Base-by-base conservation (phyloP, 257 asterid species). In the Anisodus tanguticus region DNA sequence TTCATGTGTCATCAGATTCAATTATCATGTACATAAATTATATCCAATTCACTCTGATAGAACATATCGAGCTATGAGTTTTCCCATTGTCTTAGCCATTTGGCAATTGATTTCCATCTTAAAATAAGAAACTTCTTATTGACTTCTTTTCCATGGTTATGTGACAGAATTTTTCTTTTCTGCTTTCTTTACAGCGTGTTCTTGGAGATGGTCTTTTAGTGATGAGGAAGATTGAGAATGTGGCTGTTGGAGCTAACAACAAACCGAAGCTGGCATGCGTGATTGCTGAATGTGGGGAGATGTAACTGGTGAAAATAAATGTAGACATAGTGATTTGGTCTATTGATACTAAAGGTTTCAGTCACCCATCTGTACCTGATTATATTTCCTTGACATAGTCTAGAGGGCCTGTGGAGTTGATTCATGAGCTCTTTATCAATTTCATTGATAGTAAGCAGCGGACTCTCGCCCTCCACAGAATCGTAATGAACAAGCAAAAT, bases 221-320 rank as follows among this genome's bases (percentile, higher is more conserved):
- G 45, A 87, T 87, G 53, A 92, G 99, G 89, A 95, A 95, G 93
- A 95, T 95, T 26, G 99, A 95, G 92, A 95, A 95, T 80, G 98
- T 95, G 84, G 98, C 98, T 12, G 85, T 92, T 5, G 99, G 99
- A 85, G 92, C 98, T 53, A 94, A 96, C 88, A 92, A 88, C 84
- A 91, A 93, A 55, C 99, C 99, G 54, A 94, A 94, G 84, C 86
- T 96, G 88, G 91, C 98, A 57, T 93, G 97, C 39, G 91, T 91
- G 62, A 91, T 96, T 85, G 95, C 99, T 35, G 97, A 95, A 86
- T 93, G 99, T 66, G 99, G 99, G 77, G 99, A 95, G 88, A 95
- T 95, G 99, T 95, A 89, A 89, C 81, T 77, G 62, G 49, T 77
- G 64, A 53, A 77, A 54, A 53, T 15, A 26, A 77, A 77, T 77